Base-by-base conservation (phyloP, 139 green algal species). In the Chlorella vulgaris region DNA sequence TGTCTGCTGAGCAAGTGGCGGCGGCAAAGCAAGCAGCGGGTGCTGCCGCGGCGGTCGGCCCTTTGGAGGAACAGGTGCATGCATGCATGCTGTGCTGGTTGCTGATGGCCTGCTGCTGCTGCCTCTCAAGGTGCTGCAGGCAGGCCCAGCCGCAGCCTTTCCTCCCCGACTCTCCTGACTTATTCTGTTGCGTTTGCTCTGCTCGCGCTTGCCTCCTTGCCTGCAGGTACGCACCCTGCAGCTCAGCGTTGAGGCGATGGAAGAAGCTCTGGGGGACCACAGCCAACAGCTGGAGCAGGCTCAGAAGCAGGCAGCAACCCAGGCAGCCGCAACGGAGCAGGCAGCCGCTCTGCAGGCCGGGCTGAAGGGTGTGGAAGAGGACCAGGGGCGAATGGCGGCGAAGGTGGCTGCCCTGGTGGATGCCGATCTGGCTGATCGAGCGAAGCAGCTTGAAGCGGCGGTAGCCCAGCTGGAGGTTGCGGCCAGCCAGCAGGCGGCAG, bases 11-110 rank as follows among this genome's bases (percentile, higher is more conserved):
- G 35, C 26, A 51, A 1, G 53, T 24, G 0, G 26, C 21, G 21
- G 53, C 73, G 24, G 35, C 38, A 53, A 33, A 69, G 73, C 73
- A 79, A 53, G 73, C 73, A 35, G 73, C 53, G 10, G 73, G 73
- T 3, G 53, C 73, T 2, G 26, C 51, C 18, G 73, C 38, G 26
- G 73, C 73, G 0, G 73, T 38, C 26, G 73, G 47, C 35, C 35
- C 73, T 35, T 53, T 79, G 35, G 73, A 79, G 73, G 42, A 79
- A 53, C 73, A 79, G 73, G 51, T 79, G 69, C 13, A 15, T 55
- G 47, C 47, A 15, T 15, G 47, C 36, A 7, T 29, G 13, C 35
- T 71, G 33, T 15, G 13, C 10, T 15, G 47, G 47, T 24, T 55
- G 13, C 29, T 69, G 4, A 1, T 10, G 7, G 62, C 62, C 47